Percentiles rank a stretch among this genome's conserved stretches.
Conservation (phyloP, 192 early-diverging fungal species). For the Spizellomyces punctatus region DNA sequence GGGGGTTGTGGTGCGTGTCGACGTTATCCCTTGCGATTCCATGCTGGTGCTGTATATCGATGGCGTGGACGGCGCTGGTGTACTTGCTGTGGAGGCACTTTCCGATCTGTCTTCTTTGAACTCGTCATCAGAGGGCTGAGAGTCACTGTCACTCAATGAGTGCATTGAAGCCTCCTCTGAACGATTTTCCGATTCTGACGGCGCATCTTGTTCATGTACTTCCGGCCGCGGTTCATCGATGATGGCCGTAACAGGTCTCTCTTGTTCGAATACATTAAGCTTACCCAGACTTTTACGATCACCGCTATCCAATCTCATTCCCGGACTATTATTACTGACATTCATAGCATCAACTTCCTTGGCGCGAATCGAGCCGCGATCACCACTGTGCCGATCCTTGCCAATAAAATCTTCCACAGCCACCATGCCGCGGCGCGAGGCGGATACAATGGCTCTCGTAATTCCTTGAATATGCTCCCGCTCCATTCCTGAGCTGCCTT, state of each 20-base stretch:
- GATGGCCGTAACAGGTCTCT: neutral
- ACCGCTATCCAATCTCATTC: neutral
- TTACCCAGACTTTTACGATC: neutral
- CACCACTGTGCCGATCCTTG: too few relatives aligned
- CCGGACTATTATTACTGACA: neutral
- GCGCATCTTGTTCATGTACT: neutral
- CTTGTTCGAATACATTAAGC: neutral
- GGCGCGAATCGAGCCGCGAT: neutral
- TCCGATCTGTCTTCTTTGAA: too few relatives aligned
- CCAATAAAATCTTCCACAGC: neutral
- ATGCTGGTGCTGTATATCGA: neutral
- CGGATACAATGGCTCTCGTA: neutral
- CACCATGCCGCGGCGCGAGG: neutral
- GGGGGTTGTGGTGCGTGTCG: neutral
- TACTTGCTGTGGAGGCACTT: neutral
- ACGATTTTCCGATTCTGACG: neutral
- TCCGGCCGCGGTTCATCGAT: too few relatives aligned
- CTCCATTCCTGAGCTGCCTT: neutral
- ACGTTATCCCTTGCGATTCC: neutral
- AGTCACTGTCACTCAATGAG: too few relatives aligned
- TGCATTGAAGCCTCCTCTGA: neutral
- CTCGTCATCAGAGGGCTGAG: too few relatives aligned
- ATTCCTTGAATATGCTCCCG: neutral
- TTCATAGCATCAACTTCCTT: neutral
- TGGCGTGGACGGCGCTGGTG: neutral